phyloP scores from a whole-genome alignment of 768 basidiomycete genomes.

The Calocybe indica region DNA sequence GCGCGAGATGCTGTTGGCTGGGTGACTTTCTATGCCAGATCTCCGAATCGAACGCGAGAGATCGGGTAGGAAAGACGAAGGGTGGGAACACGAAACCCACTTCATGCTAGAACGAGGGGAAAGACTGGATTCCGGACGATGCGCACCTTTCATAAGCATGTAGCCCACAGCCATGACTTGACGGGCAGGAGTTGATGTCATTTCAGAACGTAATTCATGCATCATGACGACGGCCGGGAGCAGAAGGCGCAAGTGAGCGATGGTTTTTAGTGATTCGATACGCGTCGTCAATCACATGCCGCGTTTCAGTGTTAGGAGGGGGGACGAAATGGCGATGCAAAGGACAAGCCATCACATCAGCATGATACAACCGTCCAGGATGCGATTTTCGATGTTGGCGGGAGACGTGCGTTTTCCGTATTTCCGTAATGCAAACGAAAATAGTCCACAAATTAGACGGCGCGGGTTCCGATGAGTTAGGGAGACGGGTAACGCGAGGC shows the following conservation, averaged over 20 bases:
- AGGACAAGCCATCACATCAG: too few relatives aligned
- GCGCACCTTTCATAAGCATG: constrained; percentile 53
- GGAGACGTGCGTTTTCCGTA: too few relatives aligned
- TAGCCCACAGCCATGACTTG: constrained; percentile 55
- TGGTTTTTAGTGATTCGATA: background rate
- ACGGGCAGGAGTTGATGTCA: background rate
- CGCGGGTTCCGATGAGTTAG: too few relatives aligned
- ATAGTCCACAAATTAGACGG: too few relatives aligned
- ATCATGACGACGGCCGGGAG: background rate
- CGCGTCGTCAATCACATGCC: background rate
- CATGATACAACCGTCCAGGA: too few relatives aligned
- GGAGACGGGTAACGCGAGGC: too few relatives aligned
- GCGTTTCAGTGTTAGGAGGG: background rate
- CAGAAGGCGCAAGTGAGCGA: background rate
- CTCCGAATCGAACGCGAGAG: constrained; percentile 7
- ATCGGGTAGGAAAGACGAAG: constrained; percentile 6
- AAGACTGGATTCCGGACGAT: constrained; percentile 5
- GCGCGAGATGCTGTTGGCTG: constrained; percentile 1
- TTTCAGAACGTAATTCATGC: constrained; percentile 1
- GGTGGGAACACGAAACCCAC: background rate
- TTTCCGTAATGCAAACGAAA: too few relatives aligned
- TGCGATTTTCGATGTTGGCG: too few relatives aligned
- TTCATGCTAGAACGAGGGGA: too few relatives aligned
- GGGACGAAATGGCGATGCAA: background rate
- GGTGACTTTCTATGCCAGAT: too few relatives aligned